Base-by-base conservation (phyloP, 768 basidiomycete genomes). In the Rhizopogon vulgaris region DNA sequence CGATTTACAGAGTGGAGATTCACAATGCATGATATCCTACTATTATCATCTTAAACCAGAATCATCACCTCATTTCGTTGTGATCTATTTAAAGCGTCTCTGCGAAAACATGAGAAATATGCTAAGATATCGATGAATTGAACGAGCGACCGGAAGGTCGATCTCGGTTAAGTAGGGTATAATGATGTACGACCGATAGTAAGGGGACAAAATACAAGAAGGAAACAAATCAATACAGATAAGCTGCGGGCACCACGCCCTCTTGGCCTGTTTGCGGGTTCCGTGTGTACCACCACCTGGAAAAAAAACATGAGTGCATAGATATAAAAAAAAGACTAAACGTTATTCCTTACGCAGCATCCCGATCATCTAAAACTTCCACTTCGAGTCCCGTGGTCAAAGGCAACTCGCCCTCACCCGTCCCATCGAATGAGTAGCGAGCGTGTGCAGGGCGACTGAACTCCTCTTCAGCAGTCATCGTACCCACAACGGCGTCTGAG, bases 211-310 rank as follows among this genome's bases (percentile, higher is more conserved):
- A 41, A 58, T 53, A 53, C 46, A 54, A 50, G 34, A 64, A 63
- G 64, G 57, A 52, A 46, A 67, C 43, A 48, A 57, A 61, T 80
- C 77, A 92, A 73, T 90, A 91, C 71, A 91, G 75, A 77, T 94
- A 97, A 52, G 90, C 83, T 38, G 91, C 88, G 8, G 94, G 94
- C 46, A 96, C 89, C 30, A 94, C 88, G 11, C 94, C 94, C 70
- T 94, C 90, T 45, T 75, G 79, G 8, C 92, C 89, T 42, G 85
- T 84, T 48, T 79, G 78, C 18, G 80, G 72, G 66, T 94, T 90
- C 30, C 91, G 80, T 48, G 86, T 90, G 62, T 89, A 94, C 94
- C 93, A 96, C 94, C 94, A 97, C 41, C 93, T 93, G 54, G 49
- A 45, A 50, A 48, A 51, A 53, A 10, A 18, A 39, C 36, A 27